Percentiles rank a stretch among this genome's conserved stretches.
phyloP scores from a whole-genome alignment of 495 filamentous ascomycete species.

The Podospora comata region DNA sequence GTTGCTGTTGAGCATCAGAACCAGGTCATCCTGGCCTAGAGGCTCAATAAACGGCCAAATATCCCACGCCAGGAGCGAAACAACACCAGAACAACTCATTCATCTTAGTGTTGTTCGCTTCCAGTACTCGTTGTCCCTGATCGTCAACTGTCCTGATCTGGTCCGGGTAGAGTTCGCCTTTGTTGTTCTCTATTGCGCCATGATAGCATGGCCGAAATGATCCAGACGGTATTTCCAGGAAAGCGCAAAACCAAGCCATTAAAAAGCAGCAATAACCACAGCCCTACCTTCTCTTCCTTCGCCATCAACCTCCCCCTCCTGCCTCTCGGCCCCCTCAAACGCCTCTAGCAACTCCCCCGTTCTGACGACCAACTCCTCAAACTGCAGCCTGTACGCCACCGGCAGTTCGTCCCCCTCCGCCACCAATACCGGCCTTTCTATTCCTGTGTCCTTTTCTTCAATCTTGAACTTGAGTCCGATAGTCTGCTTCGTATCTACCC shows the following conservation, averaged over 20 bases:
- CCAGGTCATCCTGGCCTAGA: background rate
- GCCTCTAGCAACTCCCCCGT: slow-evolving; percentile 56
- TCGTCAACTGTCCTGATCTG: background rate
- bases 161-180: background rate
- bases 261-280: slow-evolving; percentile 54
- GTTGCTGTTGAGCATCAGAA: background rate
- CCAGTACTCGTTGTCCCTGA: background rate
- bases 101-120: slow-evolving; percentile 5
- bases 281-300: slow-evolving; percentile 49
- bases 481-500: slow-evolving; percentile 53
- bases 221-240: too few relatives aligned
- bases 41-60: background rate
- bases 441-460: slow-evolving; percentile 28
- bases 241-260: slow-evolving; percentile 12
- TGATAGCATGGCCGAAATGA: too few relatives aligned
- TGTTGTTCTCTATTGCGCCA: too few relatives aligned
- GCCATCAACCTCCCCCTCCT: slow-evolving; percentile 37
- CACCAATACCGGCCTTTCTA: slow-evolving; percentile 44
- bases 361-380: slow-evolving; percentile 62
- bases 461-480: slow-evolving; percentile 60
- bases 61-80: background rate
- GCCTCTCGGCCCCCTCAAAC: slow-evolving; percentile 54
- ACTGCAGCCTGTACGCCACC: slow-evolving; percentile 59
- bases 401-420: slow-evolving; percentile 53
- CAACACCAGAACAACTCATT: slow-evolving; percentile 14